A percentile compares a stretch with the other conserved stretches of the same genome.
Conservation (phyloP, 331 rosid genomes). For the Ulmus americana region DNA sequence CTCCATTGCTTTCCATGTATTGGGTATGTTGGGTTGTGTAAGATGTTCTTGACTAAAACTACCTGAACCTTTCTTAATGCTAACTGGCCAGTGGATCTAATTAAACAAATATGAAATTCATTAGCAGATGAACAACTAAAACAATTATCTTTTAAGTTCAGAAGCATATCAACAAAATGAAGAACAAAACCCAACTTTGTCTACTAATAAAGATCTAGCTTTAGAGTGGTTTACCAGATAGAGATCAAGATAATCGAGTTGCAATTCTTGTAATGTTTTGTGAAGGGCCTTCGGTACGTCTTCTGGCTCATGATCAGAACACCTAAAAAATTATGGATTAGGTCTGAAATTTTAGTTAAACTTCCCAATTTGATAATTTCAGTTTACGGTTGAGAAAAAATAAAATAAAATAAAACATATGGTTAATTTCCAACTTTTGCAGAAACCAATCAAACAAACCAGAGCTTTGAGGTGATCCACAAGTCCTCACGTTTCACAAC, state of each 20-base stretch:
- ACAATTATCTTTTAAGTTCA: too few relatives aligned
- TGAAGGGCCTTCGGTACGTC: conserved; percentile 61
- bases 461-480: conserved; percentile 68
- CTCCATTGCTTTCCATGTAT: conserved; percentile 76
- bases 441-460: conserved; percentile 33
- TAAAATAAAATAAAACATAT: too few relatives aligned
- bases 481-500: conserved; percentile 51
- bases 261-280: conserved; percentile 52
- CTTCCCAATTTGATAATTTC: too few relatives aligned
- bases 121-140: background rate
- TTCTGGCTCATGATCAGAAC: conserved; percentile 58
- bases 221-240: conserved; percentile 39
- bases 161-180: too few relatives aligned
- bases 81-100: conserved; percentile 64
- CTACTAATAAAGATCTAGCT: background rate
- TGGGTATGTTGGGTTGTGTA: conserved; percentile 44
- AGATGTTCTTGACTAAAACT: conserved; percentile 36
- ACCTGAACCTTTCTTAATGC: conserved; percentile 31
- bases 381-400: too few relatives aligned
- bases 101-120: conserved; percentile 2
- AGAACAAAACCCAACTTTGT: too few relatives aligned
- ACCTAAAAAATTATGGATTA: conserved; percentile 30
- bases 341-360: too few relatives aligned
- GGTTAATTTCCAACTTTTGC: too few relatives aligned
- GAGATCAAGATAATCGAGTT: conserved; percentile 63